Conservation (phyloP, 257 asterid genomes). For the Solanum acaule region DNA sequence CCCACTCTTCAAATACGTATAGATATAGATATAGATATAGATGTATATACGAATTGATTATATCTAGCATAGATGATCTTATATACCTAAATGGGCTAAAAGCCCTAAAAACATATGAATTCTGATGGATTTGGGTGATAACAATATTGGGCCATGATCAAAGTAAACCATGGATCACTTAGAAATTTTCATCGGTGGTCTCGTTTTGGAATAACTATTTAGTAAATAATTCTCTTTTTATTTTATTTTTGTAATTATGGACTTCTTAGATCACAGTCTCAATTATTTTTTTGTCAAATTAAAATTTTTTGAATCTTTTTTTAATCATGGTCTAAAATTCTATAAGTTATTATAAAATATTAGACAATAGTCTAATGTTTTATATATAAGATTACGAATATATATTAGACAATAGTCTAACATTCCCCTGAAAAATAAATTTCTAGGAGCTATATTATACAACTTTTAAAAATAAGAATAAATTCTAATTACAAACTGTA, state of each 20-base stretch:
- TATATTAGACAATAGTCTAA: no score
- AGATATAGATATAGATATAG: no score
- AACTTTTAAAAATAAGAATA: no score
- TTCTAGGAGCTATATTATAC: no score
- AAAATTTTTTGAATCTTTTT: no score
- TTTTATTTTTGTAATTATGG: neutral
- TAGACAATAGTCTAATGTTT: neutral
- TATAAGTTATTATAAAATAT: neutral
- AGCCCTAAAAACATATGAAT: neutral
- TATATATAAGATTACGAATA: neutral
- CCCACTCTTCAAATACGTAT: no score
- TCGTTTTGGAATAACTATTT: neutral
- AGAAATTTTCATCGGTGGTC: neutral
- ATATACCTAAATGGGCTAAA: neutral
- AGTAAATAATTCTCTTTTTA: no score
- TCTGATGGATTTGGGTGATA: neutral
- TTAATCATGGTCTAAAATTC: neutral
- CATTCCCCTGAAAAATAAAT: no score
- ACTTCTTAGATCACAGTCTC: neutral
- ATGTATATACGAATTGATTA: no score
- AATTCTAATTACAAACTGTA: no score
- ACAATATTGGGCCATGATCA: neutral
- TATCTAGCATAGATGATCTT: no score
- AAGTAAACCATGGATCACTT: neutral
- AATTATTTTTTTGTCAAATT: no score